Evolutionary conservation across 768 basidiomycete species (phyloP).

Genomic region (Leucosporidium creatinivorum): DNA sequence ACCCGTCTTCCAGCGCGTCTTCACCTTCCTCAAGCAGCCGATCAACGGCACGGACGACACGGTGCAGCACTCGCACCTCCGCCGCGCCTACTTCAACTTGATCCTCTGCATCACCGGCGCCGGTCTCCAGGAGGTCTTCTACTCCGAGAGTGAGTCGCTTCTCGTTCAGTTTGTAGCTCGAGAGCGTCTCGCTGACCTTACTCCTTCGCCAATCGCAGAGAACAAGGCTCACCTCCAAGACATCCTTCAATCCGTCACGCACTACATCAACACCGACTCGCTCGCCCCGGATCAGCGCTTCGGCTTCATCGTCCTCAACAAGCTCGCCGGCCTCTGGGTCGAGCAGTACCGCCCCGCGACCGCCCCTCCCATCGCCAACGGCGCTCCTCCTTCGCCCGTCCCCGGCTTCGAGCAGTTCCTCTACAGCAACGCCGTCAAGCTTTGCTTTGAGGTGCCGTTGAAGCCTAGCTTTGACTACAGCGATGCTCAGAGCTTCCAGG

Average conservation of each 20-base stretch:
- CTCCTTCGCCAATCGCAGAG: slow-evolving; percentile 42
- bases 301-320: slow-evolving; percentile 65
- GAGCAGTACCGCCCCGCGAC: slow-evolving; percentile 44
- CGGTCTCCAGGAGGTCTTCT: slow-evolving; percentile 74
- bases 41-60: slow-evolving; percentile 79
- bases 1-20: slow-evolving; percentile 76
- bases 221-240: slow-evolving; percentile 59
- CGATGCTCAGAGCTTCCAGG: slow-evolving; percentile 77
- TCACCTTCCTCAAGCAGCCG: slow-evolving; percentile 68
- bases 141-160: slow-evolving; percentile 68
- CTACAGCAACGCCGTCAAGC: slow-evolving; percentile 75
- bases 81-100: slow-evolving; percentile 77
- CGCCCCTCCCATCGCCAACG: slow-evolving; percentile 44
- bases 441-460: slow-evolving; percentile 73
- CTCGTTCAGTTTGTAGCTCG: background rate
- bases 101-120: slow-evolving; percentile 72
- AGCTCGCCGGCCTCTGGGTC: slow-evolving; percentile 44
- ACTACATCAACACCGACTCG: slow-evolving; percentile 63
- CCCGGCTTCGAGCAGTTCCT: slow-evolving; percentile 90
- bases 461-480: slow-evolving; percentile 74
- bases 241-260: slow-evolving; percentile 65
- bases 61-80: slow-evolving; percentile 67
- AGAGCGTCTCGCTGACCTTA: slow-evolving; percentile 4
- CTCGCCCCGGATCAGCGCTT: slow-evolving; percentile 70
- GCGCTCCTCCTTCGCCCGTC: slow-evolving; percentile 44